Conservation (phyloP, 148 eudicot species). For the Persicaria tinctoria region DNA sequence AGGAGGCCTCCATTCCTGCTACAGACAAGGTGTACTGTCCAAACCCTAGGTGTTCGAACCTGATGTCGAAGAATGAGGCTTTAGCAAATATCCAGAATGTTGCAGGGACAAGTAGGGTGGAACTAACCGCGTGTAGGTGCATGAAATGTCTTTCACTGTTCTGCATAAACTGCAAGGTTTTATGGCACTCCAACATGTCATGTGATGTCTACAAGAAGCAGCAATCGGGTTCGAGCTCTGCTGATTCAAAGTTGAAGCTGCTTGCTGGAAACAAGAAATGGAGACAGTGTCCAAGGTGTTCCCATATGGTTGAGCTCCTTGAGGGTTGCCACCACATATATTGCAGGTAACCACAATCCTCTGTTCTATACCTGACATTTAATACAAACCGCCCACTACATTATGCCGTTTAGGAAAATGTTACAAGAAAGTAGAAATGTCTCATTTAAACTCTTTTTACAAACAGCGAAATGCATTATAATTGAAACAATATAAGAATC, state of each 20-base stretch:
- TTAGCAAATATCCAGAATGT: neutral
- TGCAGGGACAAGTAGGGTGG: neutral
- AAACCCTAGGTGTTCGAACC: neutral
- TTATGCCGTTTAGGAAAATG: too few species aligned
- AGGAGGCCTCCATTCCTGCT: neutral
- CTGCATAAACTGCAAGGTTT: neutral
- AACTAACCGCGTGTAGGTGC: neutral
- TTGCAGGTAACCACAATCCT: neutral
- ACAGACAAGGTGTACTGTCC: neutral
- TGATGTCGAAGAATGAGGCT: neutral
- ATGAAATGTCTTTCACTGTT: neutral
- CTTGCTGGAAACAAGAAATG: neutral
- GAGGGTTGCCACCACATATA: neutral
- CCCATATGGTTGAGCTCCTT: slow-evolving; percentile 1
- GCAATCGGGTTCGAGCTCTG: neutral
- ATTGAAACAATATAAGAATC: too few species aligned
- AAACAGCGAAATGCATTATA: too few species aligned
- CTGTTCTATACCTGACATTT: too few species aligned
- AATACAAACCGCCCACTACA: too few species aligned
- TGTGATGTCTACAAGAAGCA: neutral
- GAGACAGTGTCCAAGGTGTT: slow-evolving; percentile 2
- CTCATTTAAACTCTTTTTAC: too few species aligned
- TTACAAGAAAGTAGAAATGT: too few species aligned
- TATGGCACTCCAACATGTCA: neutral
- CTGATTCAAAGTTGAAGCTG: neutral